Base-by-base conservation (phyloP, 2,329 filamentous ascomycete species). In the Beauveria medogensis region DNA sequence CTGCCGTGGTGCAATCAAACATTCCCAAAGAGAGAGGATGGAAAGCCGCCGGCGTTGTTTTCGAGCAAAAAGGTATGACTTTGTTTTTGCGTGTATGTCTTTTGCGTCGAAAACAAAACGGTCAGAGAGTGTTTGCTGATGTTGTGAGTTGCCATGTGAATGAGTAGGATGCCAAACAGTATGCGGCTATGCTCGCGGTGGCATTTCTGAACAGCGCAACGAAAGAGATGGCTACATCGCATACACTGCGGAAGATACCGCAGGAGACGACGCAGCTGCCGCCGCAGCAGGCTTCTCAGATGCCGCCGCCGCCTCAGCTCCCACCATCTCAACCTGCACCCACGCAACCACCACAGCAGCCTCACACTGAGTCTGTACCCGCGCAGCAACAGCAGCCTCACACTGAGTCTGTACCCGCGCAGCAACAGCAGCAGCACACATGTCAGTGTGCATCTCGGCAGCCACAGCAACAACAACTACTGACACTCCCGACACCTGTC, bases 181-280 rank as follows among this genome's bases (percentile, higher is more conserved):
- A 78, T 64, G 81, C 82, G 0, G 80, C 82, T 24, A 77, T 75
- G 65, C 75, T 73, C 14, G 80, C 80, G 26, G 65, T 78, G 24
- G 68, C 74, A 8, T 81, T 74, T 71, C 71, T 82, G 18, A 66
- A 68, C 22, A 59, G 20, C 28, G 22, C 9, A 9, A 47, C 48
- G 12, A 53, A 24, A 7, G 46, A 50, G 9, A 16, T 41, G 2
- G 18, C 34, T 10, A 40, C 14, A 3, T 43, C 46, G 22, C 46
- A n/a, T 10, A 64, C 30, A 8, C 43, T 41, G 14, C 30, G 62
- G 65, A 7, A 50, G 40, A 48, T 20, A 6, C 12, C 55, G 16
- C 48, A 47, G 18, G 24, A 48, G 28, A 34, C n/a, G 6, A 4
- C 53, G 5, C 34, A 46, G 41, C 41, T 20, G 26, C 16, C n/a